Conservation (phyloP, 306 rosid species). For the Fagus sylvatica region DNA sequence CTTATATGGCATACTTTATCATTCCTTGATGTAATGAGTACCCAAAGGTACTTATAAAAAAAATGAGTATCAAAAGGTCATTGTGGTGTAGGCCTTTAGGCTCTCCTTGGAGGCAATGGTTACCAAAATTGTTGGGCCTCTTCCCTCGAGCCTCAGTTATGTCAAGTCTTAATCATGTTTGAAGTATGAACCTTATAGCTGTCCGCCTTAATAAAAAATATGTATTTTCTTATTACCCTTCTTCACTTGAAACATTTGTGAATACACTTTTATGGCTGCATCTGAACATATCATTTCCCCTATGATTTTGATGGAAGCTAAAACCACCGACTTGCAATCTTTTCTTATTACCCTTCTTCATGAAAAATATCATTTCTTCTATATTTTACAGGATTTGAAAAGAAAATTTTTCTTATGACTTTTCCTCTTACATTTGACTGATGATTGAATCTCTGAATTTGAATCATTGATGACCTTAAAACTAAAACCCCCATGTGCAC, state of each 20-base stretch:
- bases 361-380: neutral
- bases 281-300: neutral
- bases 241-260: neutral
- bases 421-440: neutral
- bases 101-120: neutral
- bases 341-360: too few species aligned
- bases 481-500: neutral
- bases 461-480: neutral
- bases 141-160: neutral
- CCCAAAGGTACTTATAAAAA: too few species aligned
- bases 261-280: neutral
- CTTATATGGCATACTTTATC: neutral
- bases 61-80: neutral
- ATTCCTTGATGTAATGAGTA: neutral
- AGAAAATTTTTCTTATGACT: neutral
- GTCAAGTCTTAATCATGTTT: neutral
- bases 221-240: neutral
- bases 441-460: neutral
- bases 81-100: neutral
- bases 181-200: neutral
- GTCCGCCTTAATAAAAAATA: neutral
- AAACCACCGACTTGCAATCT: neutral
- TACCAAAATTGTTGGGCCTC: neutral
- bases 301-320: neutral
- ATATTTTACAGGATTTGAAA: neutral